phyloP scores from a whole-genome alignment of 1,284 basidiomycete species.

The Microstroma glucosiphilum region DNA sequence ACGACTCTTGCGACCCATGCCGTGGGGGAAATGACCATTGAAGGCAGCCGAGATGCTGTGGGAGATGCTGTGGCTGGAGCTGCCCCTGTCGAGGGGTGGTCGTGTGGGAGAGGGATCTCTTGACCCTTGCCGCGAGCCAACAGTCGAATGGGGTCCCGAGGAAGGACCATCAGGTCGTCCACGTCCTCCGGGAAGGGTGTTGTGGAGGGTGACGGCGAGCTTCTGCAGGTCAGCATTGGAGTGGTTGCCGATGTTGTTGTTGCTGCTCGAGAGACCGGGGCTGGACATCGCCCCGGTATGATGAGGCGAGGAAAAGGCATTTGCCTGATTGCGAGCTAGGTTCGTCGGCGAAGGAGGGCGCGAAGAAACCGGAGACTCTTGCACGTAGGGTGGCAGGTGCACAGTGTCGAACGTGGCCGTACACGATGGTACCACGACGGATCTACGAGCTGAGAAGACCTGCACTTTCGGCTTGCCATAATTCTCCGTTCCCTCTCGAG shows the following conservation, averaged over 20 bases:
- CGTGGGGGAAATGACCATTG: background rate
- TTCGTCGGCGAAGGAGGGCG: constrained; percentile 30
- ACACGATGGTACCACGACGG: constrained; percentile 40
- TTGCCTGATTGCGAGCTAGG: background rate
- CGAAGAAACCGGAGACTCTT: constrained; percentile 36
- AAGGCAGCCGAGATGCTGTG: constrained; percentile 3
- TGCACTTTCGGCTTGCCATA: constrained; percentile 46
- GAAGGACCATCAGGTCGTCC: background rate
- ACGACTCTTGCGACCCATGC: constrained; percentile 8
- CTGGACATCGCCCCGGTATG: too few relatives aligned
- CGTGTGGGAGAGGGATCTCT: constrained; percentile 7
- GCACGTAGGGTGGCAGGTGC: constrained; percentile 47
- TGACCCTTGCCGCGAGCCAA: background rate
- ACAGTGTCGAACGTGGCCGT: constrained; percentile 44
- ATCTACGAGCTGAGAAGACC: constrained; percentile 46
- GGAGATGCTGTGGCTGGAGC: background rate
- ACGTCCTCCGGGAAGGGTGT: background rate
- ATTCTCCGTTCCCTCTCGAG: constrained; percentile 33
- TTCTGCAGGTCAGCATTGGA: constrained; percentile 2
- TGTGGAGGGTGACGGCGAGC: constrained; percentile 2
- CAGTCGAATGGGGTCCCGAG: background rate
- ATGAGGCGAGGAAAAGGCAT: background rate
- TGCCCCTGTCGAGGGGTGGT: background rate
- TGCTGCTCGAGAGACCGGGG: too few relatives aligned
- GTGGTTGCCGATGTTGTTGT: background rate